Evolutionary conservation across 306 rosid genomes (phyloP).

Genomic region (Heteromeles arbutifolia): DNA sequence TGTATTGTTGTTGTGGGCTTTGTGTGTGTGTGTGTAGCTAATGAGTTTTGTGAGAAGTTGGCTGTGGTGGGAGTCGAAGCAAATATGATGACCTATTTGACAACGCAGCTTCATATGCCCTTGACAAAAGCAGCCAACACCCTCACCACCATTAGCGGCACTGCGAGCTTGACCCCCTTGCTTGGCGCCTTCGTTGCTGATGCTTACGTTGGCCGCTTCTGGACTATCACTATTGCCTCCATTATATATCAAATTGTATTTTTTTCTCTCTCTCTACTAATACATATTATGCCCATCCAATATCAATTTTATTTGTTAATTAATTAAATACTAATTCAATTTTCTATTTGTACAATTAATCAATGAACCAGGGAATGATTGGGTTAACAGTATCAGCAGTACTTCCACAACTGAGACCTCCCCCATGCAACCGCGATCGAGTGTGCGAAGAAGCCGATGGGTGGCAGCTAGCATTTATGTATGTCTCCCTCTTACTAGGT

Average conservation of each 20-base stretch:
- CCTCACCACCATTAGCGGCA: slow-evolving; percentile 73
- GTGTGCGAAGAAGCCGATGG: slow-evolving; percentile 52
- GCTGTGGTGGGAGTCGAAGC: slow-evolving; percentile 88
- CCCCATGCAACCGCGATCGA: slow-evolving; percentile 53
- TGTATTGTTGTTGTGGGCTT: not conserved
- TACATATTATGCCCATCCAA: too few species aligned
- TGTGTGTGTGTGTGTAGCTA: slow-evolving; percentile 37
- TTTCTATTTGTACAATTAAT: not conserved
- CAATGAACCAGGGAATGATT: slow-evolving; percentile 60
- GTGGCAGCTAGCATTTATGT: slow-evolving; percentile 55
- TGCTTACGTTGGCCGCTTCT: slow-evolving; percentile 70
- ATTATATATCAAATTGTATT: slow-evolving; percentile 60
- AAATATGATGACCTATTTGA: slow-evolving; percentile 84
- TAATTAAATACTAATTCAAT: not conserved
- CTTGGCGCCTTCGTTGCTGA: slow-evolving; percentile 86
- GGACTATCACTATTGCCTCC: slow-evolving; percentile 70
- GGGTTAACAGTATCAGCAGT: slow-evolving; percentile 67
- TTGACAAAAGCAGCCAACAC: slow-evolving; percentile 88
- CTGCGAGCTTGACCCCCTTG: slow-evolving; percentile 85
- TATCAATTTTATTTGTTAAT: not conserved
- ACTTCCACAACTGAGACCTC: slow-evolving; percentile 67
- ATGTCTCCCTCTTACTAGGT: slow-evolving; percentile 43
- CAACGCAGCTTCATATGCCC: slow-evolving; percentile 78
- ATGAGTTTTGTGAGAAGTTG: slow-evolving; percentile 79
- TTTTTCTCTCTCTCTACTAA: not conserved